Base-by-base conservation (phyloP, 2,329 filamentous ascomycete species). In the Sporothrix inflata region DNA sequence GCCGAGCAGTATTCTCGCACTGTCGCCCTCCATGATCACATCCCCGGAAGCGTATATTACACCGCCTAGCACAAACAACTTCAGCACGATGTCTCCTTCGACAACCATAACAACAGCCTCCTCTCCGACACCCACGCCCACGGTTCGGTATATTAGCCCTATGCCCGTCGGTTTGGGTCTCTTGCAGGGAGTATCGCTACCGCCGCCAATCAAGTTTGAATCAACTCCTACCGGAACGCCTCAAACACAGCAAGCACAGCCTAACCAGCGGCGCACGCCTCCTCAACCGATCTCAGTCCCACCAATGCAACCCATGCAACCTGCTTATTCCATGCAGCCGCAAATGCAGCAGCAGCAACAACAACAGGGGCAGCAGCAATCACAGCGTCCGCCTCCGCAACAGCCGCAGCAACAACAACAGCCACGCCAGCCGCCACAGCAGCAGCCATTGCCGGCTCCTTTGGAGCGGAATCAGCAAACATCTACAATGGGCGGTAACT, bases 401-500 rank as follows among this genome's bases (percentile, higher is more conserved):
- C 27, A 49, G 14, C 34, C 14, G 4, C 65, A 57, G n/a, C 27
- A 57, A 9, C 49, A 27, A 9, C 69, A 55, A 16, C 51, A 51
- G n/a, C 66, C 66, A 4, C 63, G 42, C n/a, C 69, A 61, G 16
- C 42, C 53, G 2, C 71, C 70, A 8, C 72, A 51, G 16, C 71
- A 67, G 21, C 73, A 61, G 21, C 60, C 71, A 51, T 72, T 74
- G 4, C 78, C 79, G 7, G 78, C 78, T 16, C 79, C 78, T 3
- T 75, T 77, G 6, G 77, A 77, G 21, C 81, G 81, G 27, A 84
- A 83, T 72, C 82, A 84, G 53, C 14, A 69, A 21, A 30, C 61
- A 1, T 81, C 86, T 27, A 80, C 81, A 0, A 81, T 80, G 7
- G 78, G 82, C 3, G 81, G 82, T 6, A 81, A 84, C 73, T 89